phyloP scores from a whole-genome alignment of 139 green algal genomes.

The Coccomyxa sp. region DNA sequence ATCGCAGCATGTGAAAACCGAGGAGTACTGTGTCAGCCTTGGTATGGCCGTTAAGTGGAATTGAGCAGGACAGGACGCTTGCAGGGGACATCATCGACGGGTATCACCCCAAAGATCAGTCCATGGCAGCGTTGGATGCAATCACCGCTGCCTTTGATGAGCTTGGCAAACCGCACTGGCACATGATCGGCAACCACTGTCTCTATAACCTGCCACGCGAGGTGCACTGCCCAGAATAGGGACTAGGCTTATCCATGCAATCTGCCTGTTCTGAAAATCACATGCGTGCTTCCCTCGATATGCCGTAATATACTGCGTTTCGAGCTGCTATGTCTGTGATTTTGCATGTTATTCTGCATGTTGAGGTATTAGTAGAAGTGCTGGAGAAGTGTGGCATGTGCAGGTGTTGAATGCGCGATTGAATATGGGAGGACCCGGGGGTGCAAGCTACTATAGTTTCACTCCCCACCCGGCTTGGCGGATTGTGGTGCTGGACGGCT shows the following conservation, averaged over 20 bases:
- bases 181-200: conserved; percentile 56
- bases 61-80: no score
- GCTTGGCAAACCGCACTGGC: conserved; percentile 35
- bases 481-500: conserved; percentile 74
- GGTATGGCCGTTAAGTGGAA: no score
- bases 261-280: background rate
- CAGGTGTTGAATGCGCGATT: conserved; percentile 24
- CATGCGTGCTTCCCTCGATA: no score
- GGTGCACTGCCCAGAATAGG: background rate
- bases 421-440: conserved; percentile 1
- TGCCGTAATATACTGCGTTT: background rate
- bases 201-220: conserved; percentile 69
- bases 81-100: conserved; percentile 62
- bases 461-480: conserved; percentile 44
- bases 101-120: conserved; percentile 20
- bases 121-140: conserved; percentile 33
- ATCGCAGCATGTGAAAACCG: background rate
- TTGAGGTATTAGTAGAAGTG: background rate
- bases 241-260: background rate
- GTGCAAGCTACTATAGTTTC: conserved; percentile 58
- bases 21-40: no score
- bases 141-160: conserved; percentile 43
- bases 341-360: background rate
- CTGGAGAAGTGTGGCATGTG: background rate
- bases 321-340: background rate